Percentiles rank a stretch among this genome's conserved stretches.
Conservation (phyloP, 2,329 filamentous ascomycete genomes). For the Sporothrix phasma region DNA sequence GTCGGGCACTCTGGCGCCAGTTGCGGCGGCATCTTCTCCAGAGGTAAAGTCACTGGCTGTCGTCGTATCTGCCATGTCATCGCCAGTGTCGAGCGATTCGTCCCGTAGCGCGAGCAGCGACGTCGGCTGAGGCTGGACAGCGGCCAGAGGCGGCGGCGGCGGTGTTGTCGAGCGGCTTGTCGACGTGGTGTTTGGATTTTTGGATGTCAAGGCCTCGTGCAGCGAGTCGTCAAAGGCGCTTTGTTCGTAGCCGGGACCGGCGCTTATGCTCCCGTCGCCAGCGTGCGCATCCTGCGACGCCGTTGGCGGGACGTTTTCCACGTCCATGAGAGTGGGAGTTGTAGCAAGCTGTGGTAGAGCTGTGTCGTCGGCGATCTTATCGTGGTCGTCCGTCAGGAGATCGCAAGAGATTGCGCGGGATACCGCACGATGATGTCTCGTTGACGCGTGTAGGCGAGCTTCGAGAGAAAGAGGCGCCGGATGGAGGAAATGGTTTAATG, state of each 20-base stretch:
- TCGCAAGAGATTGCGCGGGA: no score
- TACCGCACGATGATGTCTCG: neutral
- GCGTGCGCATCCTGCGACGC: neutral
- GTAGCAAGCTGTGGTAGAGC: neutral
- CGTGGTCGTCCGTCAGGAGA: neutral
- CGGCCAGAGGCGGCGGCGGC: neutral
- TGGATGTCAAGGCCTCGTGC: neutral
- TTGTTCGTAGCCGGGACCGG: no score
- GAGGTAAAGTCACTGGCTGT: no score
- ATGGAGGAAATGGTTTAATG: neutral
- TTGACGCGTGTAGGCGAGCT: neutral
- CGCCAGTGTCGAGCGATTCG: neutral
- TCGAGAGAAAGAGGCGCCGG: neutral
- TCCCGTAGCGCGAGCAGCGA: neutral
- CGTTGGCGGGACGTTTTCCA: slow-evolving; percentile 22
- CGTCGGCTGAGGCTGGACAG: neutral
- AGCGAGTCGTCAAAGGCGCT: slow-evolving; percentile 2
- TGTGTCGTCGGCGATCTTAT: neutral
- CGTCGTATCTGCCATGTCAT: neutral
- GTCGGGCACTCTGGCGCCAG: neutral
- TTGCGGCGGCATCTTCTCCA: neutral
- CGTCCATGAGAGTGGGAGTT: neutral
- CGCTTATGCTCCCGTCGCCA: neutral
- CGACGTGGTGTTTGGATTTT: neutral
- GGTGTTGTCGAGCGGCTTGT: neutral